Percentiles rank a stretch among this genome's conserved stretches.
Evolutionary conservation across 148 eudicot genomes (phyloP).

Genomic region (Suaeda aralocaspica): DNA sequence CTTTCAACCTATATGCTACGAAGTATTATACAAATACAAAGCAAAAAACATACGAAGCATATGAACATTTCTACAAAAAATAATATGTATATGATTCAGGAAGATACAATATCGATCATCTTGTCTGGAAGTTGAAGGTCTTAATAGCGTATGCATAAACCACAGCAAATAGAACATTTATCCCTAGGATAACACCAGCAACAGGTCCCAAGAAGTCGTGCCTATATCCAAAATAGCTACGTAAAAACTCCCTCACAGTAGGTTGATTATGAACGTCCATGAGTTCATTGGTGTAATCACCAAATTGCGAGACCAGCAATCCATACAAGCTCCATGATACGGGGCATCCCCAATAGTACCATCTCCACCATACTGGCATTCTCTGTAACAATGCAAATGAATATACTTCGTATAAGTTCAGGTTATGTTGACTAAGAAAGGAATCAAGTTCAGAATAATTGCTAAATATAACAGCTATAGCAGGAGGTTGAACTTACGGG

Average conservation of each 20-base stretch:
- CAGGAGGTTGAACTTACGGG: constrained; percentile 29
- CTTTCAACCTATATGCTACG: too few species aligned
- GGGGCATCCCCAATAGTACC: constrained; percentile 63
- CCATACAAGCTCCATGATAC: constrained; percentile 63
- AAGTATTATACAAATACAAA: too few species aligned
- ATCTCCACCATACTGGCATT: constrained; percentile 74
- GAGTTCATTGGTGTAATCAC: constrained; percentile 30
- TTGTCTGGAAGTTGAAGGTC: constrained; percentile 54
- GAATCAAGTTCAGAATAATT: too few species aligned
- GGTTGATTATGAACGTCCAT: constrained; percentile 11
- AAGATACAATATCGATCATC: constrained; percentile 23
- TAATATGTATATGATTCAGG: background rate
- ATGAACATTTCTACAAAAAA: constrained; percentile 2
- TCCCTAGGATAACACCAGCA: constrained; percentile 40
- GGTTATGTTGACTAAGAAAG: too few species aligned
- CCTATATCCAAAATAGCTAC: constrained; percentile 43
- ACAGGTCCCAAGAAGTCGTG: constrained; percentile 44
- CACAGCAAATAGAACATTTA: constrained; percentile 40
- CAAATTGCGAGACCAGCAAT: constrained; percentile 54
- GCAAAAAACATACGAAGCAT: background rate
- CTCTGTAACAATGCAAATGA: constrained; percentile 57
- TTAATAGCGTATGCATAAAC: constrained; percentile 48
- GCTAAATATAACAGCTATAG: too few species aligned
- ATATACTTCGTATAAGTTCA: too few species aligned
- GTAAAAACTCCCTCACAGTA: constrained; percentile 34